Percentiles rank a stretch among this genome's conserved stretches.
Conservation (phyloP, 495 filamentous ascomycete genomes). For the Neurospora sp. region DNA sequence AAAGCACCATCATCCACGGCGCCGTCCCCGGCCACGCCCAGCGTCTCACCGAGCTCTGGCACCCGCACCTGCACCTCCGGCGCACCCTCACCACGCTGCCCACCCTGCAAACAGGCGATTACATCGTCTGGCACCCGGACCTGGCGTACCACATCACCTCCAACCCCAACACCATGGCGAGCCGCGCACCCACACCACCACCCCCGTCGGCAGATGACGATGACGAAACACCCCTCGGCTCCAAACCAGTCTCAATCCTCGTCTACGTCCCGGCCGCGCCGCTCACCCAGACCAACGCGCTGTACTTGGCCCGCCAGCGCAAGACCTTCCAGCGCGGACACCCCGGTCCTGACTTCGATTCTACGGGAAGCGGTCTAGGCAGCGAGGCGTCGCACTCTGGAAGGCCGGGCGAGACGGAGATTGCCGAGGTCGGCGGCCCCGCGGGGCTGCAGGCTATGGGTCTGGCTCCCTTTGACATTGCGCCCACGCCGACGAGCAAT, state of each 20-base stretch:
- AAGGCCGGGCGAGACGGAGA: constrained; percentile 34
- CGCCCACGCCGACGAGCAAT: constrained; percentile 15
- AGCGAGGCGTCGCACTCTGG: constrained; percentile 36
- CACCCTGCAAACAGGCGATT: constrained; percentile 71
- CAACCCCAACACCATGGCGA: constrained; percentile 29
- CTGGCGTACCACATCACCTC: constrained; percentile 40
- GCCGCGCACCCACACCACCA: constrained; percentile 26
- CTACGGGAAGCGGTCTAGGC: constrained; percentile 36
- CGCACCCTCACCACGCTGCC: constrained; percentile 72
- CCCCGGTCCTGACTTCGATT: constrained; percentile 62
- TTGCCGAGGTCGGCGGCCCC: constrained; percentile 35
- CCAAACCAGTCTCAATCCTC: constrained; percentile 25
- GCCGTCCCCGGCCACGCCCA: constrained; percentile 72
- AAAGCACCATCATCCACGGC: constrained; percentile 59
- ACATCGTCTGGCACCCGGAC: constrained; percentile 89
- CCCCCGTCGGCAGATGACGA: no score
- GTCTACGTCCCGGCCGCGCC: constrained; percentile 82
- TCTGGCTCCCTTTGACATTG: constrained; percentile 34
- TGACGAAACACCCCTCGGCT: background rate
- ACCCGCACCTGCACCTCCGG: constrained; percentile 69
- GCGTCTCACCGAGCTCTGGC: constrained; percentile 64
- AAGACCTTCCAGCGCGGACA: constrained; percentile 56
- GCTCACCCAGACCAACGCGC: constrained; percentile 65
- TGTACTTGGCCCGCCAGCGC: constrained; percentile 68
- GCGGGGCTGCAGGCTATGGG: constrained; percentile 40